phyloP scores from a whole-genome alignment of 164 flowering plant species.

The Akebia trifoliata region DNA sequence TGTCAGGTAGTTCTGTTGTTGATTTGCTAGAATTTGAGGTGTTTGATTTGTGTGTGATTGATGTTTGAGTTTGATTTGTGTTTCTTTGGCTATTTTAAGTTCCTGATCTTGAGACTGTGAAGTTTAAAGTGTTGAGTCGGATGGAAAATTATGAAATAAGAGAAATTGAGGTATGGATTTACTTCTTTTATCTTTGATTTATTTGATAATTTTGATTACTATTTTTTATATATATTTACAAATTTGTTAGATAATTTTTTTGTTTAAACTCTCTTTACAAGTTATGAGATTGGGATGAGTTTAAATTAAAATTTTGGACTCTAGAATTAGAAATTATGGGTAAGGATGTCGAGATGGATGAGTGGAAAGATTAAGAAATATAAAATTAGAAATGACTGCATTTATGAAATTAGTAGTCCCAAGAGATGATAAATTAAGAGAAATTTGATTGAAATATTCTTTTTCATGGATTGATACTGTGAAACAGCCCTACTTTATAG shows the following conservation, averaged over 20 bases:
- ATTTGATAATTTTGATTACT: too few relatives aligned
- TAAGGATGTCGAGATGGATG: too few relatives aligned
- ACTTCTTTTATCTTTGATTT: not conserved
- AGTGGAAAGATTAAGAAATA: too few relatives aligned
- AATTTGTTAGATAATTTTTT: too few relatives aligned
- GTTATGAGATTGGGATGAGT: too few relatives aligned
- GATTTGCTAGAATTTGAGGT: not conserved
- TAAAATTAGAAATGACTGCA: too few relatives aligned
- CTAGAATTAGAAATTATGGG: too few relatives aligned
- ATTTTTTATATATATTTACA: too few relatives aligned
- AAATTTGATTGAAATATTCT: not conserved
- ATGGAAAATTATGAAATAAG: constrained; percentile 71
- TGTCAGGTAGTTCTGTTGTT: constrained; percentile 52
- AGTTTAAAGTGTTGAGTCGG: constrained; percentile 56
- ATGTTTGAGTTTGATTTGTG: not conserved
- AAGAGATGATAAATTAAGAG: too few relatives aligned
- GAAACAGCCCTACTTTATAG: constrained; percentile 71
- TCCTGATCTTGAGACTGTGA: constrained; percentile 84
- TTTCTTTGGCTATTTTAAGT: constrained; percentile 33
- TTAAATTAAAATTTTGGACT: too few relatives aligned
- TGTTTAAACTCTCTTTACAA: too few relatives aligned
- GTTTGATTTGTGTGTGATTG: constrained; percentile 4
- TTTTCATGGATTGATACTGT: not conserved
- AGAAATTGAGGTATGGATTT: constrained; percentile 65
- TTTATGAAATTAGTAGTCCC: too few relatives aligned